Conservation (phyloP, 352 stramenopile genomes). For the Pythium monospermum region DNA sequence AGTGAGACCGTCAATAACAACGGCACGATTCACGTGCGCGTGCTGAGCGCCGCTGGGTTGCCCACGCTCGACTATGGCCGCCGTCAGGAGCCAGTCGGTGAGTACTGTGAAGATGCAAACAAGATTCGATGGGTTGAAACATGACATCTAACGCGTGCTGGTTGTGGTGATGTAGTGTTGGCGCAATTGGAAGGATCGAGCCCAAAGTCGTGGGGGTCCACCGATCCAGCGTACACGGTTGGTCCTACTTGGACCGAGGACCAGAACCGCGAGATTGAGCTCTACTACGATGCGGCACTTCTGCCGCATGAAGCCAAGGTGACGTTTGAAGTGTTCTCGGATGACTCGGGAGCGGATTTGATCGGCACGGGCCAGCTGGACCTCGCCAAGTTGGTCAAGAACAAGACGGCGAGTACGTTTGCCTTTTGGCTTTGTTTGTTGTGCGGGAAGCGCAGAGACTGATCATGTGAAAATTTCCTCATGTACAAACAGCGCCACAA, state of each 20-base stretch:
- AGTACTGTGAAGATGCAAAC: too few species aligned
- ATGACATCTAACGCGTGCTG: background rate
- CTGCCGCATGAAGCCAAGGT: constrained; percentile 43
- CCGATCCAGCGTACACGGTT: constrained; percentile 57
- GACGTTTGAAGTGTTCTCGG: constrained; percentile 65
- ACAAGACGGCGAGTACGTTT: constrained; percentile 25
- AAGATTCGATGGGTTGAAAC: constrained; percentile 4
- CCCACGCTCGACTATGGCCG: constrained; percentile 79
- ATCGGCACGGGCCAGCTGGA: constrained; percentile 69
- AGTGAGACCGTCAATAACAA: constrained; percentile 25
- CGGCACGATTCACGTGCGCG: constrained; percentile 72
- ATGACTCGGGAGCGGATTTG: constrained; percentile 67
- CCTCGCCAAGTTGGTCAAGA: constrained; percentile 33
- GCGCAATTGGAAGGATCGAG: constrained; percentile 62
- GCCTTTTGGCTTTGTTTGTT: background rate
- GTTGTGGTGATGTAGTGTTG: constrained; percentile 35
- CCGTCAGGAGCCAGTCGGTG: constrained; percentile 73
- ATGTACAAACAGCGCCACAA: constrained; percentile 11
- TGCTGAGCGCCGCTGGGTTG: constrained; percentile 53
- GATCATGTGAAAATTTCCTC: background rate
- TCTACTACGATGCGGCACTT: constrained; percentile 63
- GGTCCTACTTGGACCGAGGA: constrained; percentile 62
- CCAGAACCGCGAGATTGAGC: constrained; percentile 76
- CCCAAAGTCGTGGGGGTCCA: constrained; percentile 54
- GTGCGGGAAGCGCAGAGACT: too few species aligned